Conservation (phyloP, 345 rosid genomes). For the Lenwebbia sp. region DNA sequence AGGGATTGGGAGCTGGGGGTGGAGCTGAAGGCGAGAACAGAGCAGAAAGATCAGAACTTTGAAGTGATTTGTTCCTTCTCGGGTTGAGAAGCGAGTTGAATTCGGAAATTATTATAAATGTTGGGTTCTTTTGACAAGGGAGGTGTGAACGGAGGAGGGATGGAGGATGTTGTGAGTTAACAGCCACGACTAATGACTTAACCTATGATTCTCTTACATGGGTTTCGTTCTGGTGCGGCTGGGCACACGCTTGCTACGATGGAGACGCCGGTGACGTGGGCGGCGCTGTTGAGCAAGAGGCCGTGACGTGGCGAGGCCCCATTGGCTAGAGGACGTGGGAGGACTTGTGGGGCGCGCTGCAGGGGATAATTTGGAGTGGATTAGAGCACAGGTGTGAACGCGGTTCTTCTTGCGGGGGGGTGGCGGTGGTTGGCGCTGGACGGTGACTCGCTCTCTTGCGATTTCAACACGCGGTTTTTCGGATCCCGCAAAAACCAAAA, state of each 20-base stretch:
- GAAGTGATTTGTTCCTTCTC: no score
- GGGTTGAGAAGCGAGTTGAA: neutral
- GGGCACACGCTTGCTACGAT: neutral
- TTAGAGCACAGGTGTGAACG: slow-evolving; percentile 22
- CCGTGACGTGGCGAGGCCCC: neutral
- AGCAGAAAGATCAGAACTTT: neutral
- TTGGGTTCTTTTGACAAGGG: neutral
- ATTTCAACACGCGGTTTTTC: slow-evolving; percentile 4
- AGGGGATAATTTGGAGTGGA: neutral
- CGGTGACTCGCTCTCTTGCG: slow-evolving; percentile 9
- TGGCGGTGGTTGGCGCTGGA: neutral
- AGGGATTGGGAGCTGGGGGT: neutral
- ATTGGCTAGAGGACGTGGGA: neutral
- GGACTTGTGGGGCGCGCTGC: neutral
- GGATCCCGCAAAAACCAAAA: neutral
- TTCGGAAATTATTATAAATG: neutral
- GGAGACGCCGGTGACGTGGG: neutral
- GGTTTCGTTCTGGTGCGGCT: neutral
- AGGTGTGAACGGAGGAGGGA: neutral
- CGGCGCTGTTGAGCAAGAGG: no score
- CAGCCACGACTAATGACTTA: neutral
- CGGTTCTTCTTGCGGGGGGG: slow-evolving; percentile 9
- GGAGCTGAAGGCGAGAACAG: neutral
- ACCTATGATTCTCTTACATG: neutral
- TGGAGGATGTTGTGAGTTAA: neutral